Percentiles rank a stretch among this genome's conserved stretches.
phyloP scores from a whole-genome alignment of 495 filamentous ascomycete genomes.

The Chaetomium cochliodes region DNA sequence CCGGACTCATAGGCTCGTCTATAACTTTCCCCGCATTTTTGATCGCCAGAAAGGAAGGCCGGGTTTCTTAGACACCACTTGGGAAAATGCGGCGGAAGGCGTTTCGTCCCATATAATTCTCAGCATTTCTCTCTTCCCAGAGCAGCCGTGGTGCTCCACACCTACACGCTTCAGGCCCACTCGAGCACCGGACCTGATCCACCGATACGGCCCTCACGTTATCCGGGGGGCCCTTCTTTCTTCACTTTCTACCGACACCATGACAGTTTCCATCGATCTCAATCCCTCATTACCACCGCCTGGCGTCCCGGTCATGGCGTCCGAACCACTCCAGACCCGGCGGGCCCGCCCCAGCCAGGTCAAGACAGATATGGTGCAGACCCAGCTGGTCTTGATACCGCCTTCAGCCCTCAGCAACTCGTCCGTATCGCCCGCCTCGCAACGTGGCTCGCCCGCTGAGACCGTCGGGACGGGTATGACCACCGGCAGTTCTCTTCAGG shows the following conservation, averaged over 20 bases:
- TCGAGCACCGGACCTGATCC: neutral
- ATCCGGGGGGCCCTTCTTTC: neutral
- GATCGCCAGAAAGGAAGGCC: conserved; percentile 11
- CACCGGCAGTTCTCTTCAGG: conserved; percentile 42
- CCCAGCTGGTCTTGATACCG: conserved; percentile 38
- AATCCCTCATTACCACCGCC: conserved; percentile 18
- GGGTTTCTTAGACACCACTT: conserved; percentile 16
- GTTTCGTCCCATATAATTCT: conserved; percentile 29
- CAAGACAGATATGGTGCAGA: conserved; percentile 39
- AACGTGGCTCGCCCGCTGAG: conserved; percentile 45
- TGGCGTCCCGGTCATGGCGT: conserved; percentile 38
- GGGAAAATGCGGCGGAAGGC: conserved; percentile 34
- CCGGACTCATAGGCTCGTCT: conserved; percentile 22
- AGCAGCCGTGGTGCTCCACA: conserved; percentile 17
- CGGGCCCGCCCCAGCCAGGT: conserved; percentile 44
- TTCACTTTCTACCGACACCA: conserved; percentile 17
- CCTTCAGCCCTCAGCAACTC: conserved; percentile 46
- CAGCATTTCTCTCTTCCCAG: conserved; percentile 18
- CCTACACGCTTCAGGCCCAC: conserved; percentile 7
- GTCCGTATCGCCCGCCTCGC: conserved; percentile 42
- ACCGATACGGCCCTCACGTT: neutral
- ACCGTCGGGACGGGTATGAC: conserved; percentile 37
- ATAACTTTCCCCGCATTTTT: conserved; percentile 32
- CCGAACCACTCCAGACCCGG: conserved; percentile 36
- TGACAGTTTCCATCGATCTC: conserved; percentile 26